phyloP scores from a whole-genome alignment of 2,329 filamentous ascomycete species.

The Aspergillus pseudotamarii region DNA sequence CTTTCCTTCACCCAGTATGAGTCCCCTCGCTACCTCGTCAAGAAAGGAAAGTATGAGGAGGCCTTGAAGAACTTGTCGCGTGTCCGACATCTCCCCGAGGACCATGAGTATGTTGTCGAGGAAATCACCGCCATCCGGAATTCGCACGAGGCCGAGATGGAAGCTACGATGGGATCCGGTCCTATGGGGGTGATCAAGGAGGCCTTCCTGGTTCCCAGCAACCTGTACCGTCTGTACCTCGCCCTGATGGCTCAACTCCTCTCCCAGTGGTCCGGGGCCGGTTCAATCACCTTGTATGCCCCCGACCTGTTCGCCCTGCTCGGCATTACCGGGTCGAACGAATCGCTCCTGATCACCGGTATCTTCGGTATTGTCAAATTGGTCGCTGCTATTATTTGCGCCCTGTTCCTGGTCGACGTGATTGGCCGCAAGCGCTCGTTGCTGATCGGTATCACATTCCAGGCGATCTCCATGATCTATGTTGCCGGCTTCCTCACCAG shows the following conservation, averaged over 20 bases:
- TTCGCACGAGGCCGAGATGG: conserved; percentile 70
- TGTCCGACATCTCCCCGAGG: conserved; percentile 61
- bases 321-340: conserved; percentile 67
- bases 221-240: conserved; percentile 72
- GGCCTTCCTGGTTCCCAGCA: conserved; percentile 67
- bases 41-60: conserved; percentile 60
- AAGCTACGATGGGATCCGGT: conserved; percentile 68
- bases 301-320: conserved; percentile 73
- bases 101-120: conserved; percentile 62
- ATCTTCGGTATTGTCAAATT: conserved; percentile 79
- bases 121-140: conserved; percentile 68
- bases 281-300: conserved; percentile 76
- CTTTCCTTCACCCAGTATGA: conserved; percentile 71
- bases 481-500: conserved; percentile 64
- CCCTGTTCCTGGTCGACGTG: conserved; percentile 77
- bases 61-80: conserved; percentile 48
- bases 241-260: conserved; percentile 70
- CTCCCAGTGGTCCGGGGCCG: conserved; percentile 74
- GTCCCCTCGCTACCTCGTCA: conserved; percentile 72
- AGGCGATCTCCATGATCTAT: conserved; percentile 65
- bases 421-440: conserved; percentile 73
- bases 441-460: conserved; percentile 62
- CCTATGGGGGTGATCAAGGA: conserved; percentile 69
- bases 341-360: conserved; percentile 72
- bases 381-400: conserved; percentile 66